These are phyloP conservation scores for Rhinocladiella mackenziei DNA, from an alignment of 2,329 filamentous ascomycete genomes.

Conservation along the genomic window DNA sequence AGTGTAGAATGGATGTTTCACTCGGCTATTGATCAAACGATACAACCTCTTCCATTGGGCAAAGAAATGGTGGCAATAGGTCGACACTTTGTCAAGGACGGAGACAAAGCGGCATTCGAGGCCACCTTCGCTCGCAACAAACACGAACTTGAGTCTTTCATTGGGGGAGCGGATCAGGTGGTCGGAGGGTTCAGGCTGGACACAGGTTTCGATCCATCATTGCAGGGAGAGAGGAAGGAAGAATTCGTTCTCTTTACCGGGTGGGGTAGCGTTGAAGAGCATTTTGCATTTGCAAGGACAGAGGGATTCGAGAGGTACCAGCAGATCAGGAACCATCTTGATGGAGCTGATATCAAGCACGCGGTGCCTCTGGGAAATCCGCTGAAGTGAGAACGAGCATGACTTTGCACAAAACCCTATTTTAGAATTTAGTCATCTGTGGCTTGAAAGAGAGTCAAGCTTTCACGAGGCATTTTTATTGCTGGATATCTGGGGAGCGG, in stretches of 20 bases:
- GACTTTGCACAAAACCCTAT: too few relatives aligned
- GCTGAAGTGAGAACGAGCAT: neutral
- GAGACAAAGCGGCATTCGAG: constrained; percentile 8
- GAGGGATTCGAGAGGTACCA: constrained; percentile 34
- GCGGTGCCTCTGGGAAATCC: constrained; percentile 12
- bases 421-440: neutral
- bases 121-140: constrained; percentile 6
- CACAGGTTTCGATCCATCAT: constrained; percentile 21
- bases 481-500: too few relatives aligned
- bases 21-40: constrained; percentile 36
- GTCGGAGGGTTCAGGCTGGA: constrained; percentile 43
- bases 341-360: constrained; percentile 33
- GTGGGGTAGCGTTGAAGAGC: constrained; percentile 38
- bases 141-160: constrained; percentile 11
- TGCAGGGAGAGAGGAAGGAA: constrained; percentile 31
- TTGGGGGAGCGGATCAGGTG: constrained; percentile 32
- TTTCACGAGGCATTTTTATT: too few relatives aligned
- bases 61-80: constrained; percentile 15
- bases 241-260: constrained; percentile 44
- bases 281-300: constrained; percentile 35
- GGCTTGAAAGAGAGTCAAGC: too few relatives aligned
- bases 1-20: constrained; percentile 45
- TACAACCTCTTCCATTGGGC: constrained; percentile 1
- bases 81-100: constrained; percentile 16
- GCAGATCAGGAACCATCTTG: constrained; percentile 28